Base-by-base conservation (phyloP, 1,139 yeast species). In the Williopsis jadinii region DNA sequence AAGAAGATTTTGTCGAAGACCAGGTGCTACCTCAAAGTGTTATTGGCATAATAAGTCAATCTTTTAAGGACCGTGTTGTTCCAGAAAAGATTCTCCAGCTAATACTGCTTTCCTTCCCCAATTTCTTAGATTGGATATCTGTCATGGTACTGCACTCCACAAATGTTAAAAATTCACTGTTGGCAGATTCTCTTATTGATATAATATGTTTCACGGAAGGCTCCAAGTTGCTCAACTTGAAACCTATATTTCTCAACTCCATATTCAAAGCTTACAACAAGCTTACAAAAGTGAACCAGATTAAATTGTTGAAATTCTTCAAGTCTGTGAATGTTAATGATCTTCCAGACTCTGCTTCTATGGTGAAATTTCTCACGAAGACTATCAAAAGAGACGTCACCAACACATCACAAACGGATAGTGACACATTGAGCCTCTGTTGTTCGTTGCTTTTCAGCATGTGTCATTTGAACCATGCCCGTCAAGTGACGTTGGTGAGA, bases 381-480 rank as follows among this genome's bases (percentile, higher is more conserved):
- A 44, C 44, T 1, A 28, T 49, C 14, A 45, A 46, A 26, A 34
- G 30, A 9, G 24, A 19, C 24, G 12, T 26, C 46, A 46, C 60
- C 0, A 68, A 71, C 0, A 45, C 61, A 3, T 54, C 54, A 9
- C 46, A 46, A 1, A 61, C 63, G 33, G 67, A 68, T 44, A 69
- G 67, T 40, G 77, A 73, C 43, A 62, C 66, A 11, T 58, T 70
- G 40, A 71, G 70, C 46, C 55, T 68, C 9, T 57, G 70, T 3
- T 63, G 73, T 36, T 76, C 77, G 0, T 61, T 69, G 1, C 53
- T 75, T 26, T 74, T 72, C 62, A 78, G 77, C 49, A 67, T 79
- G 38, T 78, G 86, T 50, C 76, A 80, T 40, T 65, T 81, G 49
- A 77, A 77, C 49, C 71, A 71, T 42, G 51, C 60, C 1, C 62